Conservation (phyloP, 73 alveolate species). For the Paramecium sexaurelia region DNA sequence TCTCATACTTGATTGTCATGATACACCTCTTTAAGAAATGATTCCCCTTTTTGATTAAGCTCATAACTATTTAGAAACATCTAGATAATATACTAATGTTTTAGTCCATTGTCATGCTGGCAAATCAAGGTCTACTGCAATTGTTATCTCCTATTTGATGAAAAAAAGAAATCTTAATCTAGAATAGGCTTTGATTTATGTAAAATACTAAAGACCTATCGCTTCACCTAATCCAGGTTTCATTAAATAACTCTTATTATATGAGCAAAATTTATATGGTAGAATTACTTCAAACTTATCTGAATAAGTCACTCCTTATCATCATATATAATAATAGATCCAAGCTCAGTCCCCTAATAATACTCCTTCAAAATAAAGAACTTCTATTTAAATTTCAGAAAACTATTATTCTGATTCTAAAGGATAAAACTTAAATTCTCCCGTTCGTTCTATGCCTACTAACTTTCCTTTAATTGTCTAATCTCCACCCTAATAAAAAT, state of each 20-base stretch:
- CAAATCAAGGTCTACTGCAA: neutral
- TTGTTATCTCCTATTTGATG: neutral
- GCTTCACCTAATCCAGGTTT: conserved; percentile 37
- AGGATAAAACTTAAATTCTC: neutral
- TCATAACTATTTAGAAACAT: neutral
- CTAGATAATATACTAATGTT: neutral
- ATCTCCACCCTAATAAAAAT: neutral
- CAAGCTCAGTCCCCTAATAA: neutral
- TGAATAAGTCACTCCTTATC: neutral
- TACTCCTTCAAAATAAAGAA: conserved; percentile 18
- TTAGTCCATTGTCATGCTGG: neutral
- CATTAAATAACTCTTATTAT: neutral
- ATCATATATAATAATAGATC: neutral
- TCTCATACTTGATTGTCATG: conserved; percentile 11
- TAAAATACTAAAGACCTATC: neutral
- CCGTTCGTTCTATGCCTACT: neutral
- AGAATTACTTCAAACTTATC: neutral
- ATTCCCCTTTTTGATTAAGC: neutral
- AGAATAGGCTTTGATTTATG: conserved; percentile 4
- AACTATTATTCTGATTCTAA: neutral
- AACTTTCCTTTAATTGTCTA: neutral
- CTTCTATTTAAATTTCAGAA: neutral
- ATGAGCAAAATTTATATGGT: neutral
- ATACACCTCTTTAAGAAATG: conserved; percentile 4
- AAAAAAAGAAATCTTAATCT: neutral